Base-by-base conservation (phyloP, 495 filamentous ascomycete species). In the Aspergillus baeticus region DNA sequence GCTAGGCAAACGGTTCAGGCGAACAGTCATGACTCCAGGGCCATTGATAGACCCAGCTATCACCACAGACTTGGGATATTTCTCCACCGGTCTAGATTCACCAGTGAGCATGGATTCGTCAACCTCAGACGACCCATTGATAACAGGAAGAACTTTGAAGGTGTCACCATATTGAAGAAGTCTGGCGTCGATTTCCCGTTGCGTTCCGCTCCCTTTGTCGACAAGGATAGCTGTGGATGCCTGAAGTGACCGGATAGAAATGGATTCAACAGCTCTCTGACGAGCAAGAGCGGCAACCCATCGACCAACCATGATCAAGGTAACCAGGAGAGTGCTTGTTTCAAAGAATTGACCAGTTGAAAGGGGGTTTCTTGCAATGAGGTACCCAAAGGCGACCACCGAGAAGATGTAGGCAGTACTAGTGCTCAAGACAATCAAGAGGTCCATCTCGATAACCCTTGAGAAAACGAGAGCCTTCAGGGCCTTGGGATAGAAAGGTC, bases 81-180 rank as follows among this genome's bases (percentile, higher is more conserved):
- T 91, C 18, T 73, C 73, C 0, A 88, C 76, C 0, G 79, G 78
- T 0, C 64, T 70, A 5, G 79, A 66, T 67, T 94, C 89, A 8
- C 90, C 89, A 4, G 88, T 92, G 11, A 92, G 62, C 79, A 89
- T 86, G 7, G 88, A 88, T 65, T 92, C 90, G 66, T 92, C 81
- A n/a, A 90, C 77, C 54, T 89, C 88, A 1, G 81, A 85, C 1
- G 67, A 68, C 1, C 90, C 90, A 6, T 67, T 68, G 1, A 85
- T 57, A 0, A 92, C 75, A 0, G 78, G 86, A 5, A 68, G 29
- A 20, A 90, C 81, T 38, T 80, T 84, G 71, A 90, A 87, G 6
- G 76, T 56, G 68, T 94, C 89, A 0, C 82, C 84, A 59, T 89
- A 87, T 65, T 94, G 87, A 13, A 94, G 72, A 2, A 91, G 77